Evolutionary conservation across 108 stramenopile species (phyloP).

Genomic region (Epipyxis sp.): DNA sequence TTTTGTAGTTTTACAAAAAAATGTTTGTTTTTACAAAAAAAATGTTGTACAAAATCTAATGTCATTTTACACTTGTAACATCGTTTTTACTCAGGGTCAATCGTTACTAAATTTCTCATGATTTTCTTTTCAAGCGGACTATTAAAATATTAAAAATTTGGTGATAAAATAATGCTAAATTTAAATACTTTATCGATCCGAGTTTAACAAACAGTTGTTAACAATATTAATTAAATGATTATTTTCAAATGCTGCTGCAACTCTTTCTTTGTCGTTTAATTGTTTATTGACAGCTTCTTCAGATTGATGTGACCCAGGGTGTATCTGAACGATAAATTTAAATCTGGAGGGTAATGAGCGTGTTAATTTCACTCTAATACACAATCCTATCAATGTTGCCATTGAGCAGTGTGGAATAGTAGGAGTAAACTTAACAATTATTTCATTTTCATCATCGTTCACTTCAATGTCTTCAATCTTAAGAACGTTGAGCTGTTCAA

Average conservation of each 20-base stretch:
- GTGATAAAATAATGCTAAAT: no score
- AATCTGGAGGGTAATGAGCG: conserved; percentile 81
- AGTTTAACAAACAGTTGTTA: conserved; percentile 77
- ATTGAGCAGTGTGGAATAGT: conserved; percentile 98
- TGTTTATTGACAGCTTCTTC: conserved; percentile 96
- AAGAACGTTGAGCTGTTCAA: conserved; percentile 93
- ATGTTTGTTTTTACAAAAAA: no score
- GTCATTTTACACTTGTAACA: no score
- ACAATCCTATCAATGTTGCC: conserved; percentile 97
- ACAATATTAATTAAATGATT: conserved; percentile 91
- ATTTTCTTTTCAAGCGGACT: no score
- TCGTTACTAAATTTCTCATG: no score
- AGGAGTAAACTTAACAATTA: conserved; percentile 59
- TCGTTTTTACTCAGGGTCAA: no score
- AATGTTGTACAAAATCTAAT: no score
- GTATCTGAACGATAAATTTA: conserved; percentile 73
- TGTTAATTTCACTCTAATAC: conserved; percentile 84
- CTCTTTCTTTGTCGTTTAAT: conserved; percentile 94
- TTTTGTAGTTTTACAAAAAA: no score
- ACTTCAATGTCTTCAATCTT: conserved; percentile 71
- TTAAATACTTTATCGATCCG: no score
- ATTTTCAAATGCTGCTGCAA: conserved; percentile 97
- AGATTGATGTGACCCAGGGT: conserved; percentile 90
- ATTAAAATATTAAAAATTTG: no score
- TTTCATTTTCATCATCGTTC: conserved; percentile 37